phyloP scores from a whole-genome alignment of 768 basidiomycete genomes.

The Suillus clintonianus region DNA sequence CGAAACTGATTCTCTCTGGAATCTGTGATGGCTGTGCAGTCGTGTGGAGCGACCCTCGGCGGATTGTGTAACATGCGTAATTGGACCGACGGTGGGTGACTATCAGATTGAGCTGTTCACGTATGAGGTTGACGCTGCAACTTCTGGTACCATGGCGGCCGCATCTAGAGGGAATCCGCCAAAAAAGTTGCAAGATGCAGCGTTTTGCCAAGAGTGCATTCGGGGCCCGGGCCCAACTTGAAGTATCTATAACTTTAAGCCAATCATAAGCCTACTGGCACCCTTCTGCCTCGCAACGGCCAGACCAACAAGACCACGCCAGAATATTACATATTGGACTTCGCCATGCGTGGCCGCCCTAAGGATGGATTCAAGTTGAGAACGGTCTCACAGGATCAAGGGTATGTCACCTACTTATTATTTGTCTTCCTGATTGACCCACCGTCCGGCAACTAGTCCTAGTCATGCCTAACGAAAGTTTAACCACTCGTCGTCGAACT shows the following conservation, averaged over 20 bases:
- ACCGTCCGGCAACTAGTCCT: neutral
- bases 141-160: neutral
- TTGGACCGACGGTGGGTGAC: neutral
- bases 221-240: no score
- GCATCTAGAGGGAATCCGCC: no score
- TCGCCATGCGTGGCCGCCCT: neutral
- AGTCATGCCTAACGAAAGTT: neutral
- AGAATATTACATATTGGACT: neutral
- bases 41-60: neutral
- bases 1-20: neutral
- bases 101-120: no score
- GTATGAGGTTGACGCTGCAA: neutral
- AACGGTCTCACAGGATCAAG: neutral
- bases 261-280: neutral
- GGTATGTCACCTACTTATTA: neutral
- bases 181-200: no score
- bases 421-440: neutral
- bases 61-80: neutral
- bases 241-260: no score
- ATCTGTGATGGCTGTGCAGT: neutral
- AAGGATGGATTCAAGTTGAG: neutral
- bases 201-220: no score
- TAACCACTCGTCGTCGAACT: neutral
- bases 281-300: neutral
- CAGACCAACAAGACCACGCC: neutral